Evolutionary conservation across 2,329 filamentous ascomycete genomes (phyloP).

Genomic region (Spiromastix sp.): DNA sequence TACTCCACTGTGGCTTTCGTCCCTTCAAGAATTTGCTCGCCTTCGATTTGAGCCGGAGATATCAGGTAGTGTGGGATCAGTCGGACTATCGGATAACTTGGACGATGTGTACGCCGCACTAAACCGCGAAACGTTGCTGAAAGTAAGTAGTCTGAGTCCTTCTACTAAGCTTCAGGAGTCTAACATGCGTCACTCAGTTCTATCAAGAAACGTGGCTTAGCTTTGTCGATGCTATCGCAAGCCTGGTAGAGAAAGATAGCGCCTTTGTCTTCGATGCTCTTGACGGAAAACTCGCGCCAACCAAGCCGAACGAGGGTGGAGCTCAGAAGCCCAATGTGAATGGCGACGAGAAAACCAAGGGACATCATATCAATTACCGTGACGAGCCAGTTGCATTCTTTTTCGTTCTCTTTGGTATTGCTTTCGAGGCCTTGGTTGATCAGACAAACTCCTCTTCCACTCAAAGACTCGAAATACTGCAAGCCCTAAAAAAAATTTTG

Average conservation of each 20-base stretch:
- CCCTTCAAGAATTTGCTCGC: constrained; percentile 83
- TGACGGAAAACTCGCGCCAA: constrained; percentile 56
- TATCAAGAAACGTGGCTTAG: constrained; percentile 97
- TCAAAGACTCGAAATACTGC: constrained; percentile 78
- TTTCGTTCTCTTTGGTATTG: constrained; percentile 92
- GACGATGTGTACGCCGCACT: constrained; percentile 92
- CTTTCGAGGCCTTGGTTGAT: constrained; percentile 88
- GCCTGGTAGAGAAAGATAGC: constrained; percentile 93
- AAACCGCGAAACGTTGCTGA: constrained; percentile 84
- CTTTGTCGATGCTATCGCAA: constrained; percentile 92
- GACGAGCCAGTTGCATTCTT: constrained; percentile 98
- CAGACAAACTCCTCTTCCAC: constrained; percentile 59
- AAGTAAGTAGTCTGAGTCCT: constrained; percentile 30
- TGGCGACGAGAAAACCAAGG: constrained; percentile 42
- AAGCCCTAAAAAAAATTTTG: constrained; percentile 87
- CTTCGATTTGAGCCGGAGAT: constrained; percentile 95
- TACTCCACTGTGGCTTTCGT: constrained; percentile 88
- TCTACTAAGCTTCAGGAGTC: not conserved
- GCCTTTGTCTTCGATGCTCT: constrained; percentile 95
- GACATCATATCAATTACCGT: constrained; percentile 85
- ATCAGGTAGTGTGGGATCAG: constrained; percentile 75
- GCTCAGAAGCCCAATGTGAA: constrained; percentile 15
- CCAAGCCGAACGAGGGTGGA: constrained; percentile 2
- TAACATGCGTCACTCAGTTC: constrained; percentile 45
- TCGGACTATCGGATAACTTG: constrained; percentile 70